Base-by-base conservation (phyloP, 2,329 filamentous ascomycete genomes). In the Aspergillus novoparasiticus region DNA sequence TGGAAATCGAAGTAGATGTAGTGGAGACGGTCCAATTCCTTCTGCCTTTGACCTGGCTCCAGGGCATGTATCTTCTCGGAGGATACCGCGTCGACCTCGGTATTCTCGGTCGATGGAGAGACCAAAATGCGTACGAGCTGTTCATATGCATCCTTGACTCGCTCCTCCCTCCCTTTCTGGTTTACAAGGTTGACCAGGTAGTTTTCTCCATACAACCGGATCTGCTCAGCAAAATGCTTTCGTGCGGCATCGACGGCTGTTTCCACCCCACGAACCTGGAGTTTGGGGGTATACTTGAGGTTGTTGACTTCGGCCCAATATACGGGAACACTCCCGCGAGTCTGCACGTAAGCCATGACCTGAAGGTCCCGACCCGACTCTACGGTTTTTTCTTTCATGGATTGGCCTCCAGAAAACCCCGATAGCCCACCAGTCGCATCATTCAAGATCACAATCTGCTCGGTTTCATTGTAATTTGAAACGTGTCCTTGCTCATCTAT, bases 1-100 rank as follows among this genome's bases (percentile, higher is more conserved):
- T 99, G 96, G 78, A 96, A 99, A 81, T 99, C 95, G 75, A 99
- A 99, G 82, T 98, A 99, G 71, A 98, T 81, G 78, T 99, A 99
- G 80, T 99, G 94, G 51, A 99, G 82, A 51, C 89, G 89, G 76
- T 97, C 94, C 76, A 91, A 91, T 66, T 89, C 83, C 66, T 90
- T 86, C 62, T 82, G 82, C 55, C 82, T 82, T 53, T 86, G 76
- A 16, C 81, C 71, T 26, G 88, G 83, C 74, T 97, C 91, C 66
- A 97, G 87, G 34, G 89, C 83, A 72, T 89, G 90, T 76, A 96
- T 90, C 76, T 95, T 94, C 74, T 97, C 94, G 45, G 89, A 83
- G 0, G 89, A 91, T 58, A 86, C 77, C 34, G 82, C 75, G 74
- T 94, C 90, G 59, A 86, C 82, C 72, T 92, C 86, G 26, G 84